Evolutionary conservation across 768 basidiomycete species (phyloP).

Genomic region (Rubroboletus satanas): DNA sequence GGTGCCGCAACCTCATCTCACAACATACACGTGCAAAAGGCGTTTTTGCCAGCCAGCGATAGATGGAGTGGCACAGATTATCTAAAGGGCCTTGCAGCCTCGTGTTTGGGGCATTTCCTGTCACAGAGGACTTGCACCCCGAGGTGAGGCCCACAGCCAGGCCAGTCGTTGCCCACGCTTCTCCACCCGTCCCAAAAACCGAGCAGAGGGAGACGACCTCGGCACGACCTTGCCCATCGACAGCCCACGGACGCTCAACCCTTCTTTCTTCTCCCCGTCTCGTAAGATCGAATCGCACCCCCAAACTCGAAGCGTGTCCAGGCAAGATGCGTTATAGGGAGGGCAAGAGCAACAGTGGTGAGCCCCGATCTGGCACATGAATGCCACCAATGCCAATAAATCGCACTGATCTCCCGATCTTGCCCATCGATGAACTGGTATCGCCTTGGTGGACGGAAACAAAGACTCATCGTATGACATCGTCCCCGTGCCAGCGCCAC

Average conservation of each 20-base stretch:
- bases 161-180: not conserved
- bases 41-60: slow-evolving; percentile 20
- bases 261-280: not conserved
- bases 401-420: slow-evolving; percentile 13
- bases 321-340: slow-evolving; percentile 24
- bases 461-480: slow-evolving; percentile 34
- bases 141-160: slow-evolving; percentile 4
- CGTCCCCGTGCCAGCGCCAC: slow-evolving; percentile 17
- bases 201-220: not conserved
- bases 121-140: slow-evolving; percentile 12
- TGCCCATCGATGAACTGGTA: slow-evolving; percentile 9
- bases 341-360: slow-evolving; percentile 29
- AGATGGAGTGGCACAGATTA: slow-evolving; percentile 19
- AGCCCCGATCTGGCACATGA: slow-evolving; percentile 7
- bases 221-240: not conserved
- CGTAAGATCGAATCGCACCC: not conserved
- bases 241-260: not conserved
- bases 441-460: not conserved
- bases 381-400: not conserved
- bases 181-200: not conserved
- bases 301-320: not conserved
- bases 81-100: slow-evolving; percentile 27
- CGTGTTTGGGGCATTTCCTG: slow-evolving; percentile 23
- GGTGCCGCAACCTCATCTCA: slow-evolving; percentile 6
- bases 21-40: slow-evolving; percentile 20